Evolutionary conservation across 148 eudicot species (phyloP), one percentile per base, ranked within the genome.

Genomic region (Chenopodium formosanum): DNA sequence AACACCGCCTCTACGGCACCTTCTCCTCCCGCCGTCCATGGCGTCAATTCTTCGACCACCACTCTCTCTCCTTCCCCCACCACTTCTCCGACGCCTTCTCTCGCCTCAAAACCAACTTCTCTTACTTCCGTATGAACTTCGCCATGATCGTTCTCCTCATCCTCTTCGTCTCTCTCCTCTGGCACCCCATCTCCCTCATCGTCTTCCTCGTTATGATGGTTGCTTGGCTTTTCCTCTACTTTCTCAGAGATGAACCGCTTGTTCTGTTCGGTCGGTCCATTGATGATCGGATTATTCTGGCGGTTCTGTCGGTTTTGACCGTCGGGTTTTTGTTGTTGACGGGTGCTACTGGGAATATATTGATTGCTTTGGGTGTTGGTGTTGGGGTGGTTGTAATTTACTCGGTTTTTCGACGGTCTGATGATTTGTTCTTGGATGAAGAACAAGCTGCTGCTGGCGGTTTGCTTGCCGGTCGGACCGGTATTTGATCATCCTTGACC

Each of bases 171-270:
- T 88, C 96, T 74, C 91, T 95, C 16, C 78, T 95, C n/a, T 92
- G 90, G 90, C 93, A 93, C 85, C 96, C 98, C 46, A 77, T 92
- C 84, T 93, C 98, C n/a, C 91, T 95, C 75, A 82, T 95, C 83
- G 92, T 92, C 27, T 88, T 93, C 76, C 31, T 91, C 67, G 83
- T 78, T 37, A 77, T 87, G 87, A 87, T 93, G 87, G 88, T 87
- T n/a, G 85, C 68, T 4, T 95, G 98, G 98, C 73, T 92, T 14
- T 90, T 85, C 82, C 84, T 95, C 29, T 93, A 88, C 88, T 95
- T 95, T 82, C 91, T 93, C 17, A 86, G 94, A 4, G 98, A 95
- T 63, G 89, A 90, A 66, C 93, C 93, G 40, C 79, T 93, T 7
- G 89, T 84, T 53, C 8, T 93, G 1, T 82, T 88, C 70, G 64